Evolutionary conservation across 768 basidiomycete genomes (phyloP).

Genomic region (Phanerochaete carnosa): DNA sequence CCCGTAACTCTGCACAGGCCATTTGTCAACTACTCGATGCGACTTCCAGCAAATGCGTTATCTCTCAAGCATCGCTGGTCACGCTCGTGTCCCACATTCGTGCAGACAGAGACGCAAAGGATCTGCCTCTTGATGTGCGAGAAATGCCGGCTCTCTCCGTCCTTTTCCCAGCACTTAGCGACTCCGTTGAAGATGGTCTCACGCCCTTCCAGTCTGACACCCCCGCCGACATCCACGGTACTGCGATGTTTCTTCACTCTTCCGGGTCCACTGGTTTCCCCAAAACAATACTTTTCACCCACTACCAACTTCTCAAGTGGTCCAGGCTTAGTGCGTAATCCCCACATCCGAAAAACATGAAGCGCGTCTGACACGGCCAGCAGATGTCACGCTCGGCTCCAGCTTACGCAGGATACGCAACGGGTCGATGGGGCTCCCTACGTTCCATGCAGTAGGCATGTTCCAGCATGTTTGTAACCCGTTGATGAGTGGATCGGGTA

Average conservation of each 20-base stretch:
- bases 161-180: slow-evolving; percentile 9
- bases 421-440: slow-evolving; percentile 28
- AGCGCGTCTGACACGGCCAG: background rate
- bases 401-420: slow-evolving; percentile 4
- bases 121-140: slow-evolving; percentile 1
- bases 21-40: slow-evolving; percentile 13
- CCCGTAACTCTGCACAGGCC: slow-evolving; percentile 13
- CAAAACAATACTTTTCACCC: slow-evolving; percentile 20
- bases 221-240: background rate
- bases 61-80: background rate
- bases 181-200: background rate
- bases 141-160: slow-evolving; percentile 5
- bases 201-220: background rate
- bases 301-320: slow-evolving; percentile 13
- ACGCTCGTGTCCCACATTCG: background rate
- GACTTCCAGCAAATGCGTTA: slow-evolving; percentile 12
- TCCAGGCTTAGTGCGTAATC: background rate
- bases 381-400: slow-evolving; percentile 7
- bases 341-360: background rate
- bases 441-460: slow-evolving; percentile 32
- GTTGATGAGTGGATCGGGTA: slow-evolving; percentile 9
- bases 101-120: background rate
- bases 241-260: slow-evolving; percentile 15
- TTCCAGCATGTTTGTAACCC: slow-evolving; percentile 25
- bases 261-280: slow-evolving; percentile 24